phyloP scores from a whole-genome alignment of 179 eudicot genomes.

The Beta macrorhiza region DNA sequence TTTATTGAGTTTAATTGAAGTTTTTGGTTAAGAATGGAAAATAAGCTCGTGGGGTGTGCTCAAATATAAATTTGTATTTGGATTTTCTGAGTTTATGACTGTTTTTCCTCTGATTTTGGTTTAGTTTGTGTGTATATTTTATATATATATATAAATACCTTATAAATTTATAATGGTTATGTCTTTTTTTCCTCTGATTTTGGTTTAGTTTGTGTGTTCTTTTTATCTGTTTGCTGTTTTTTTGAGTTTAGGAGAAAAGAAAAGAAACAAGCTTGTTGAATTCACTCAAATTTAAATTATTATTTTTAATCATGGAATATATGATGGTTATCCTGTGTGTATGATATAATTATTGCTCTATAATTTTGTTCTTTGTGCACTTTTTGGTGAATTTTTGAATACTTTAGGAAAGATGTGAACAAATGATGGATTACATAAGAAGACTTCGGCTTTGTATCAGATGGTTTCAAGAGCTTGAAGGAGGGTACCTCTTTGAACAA shows the following conservation, averaged over 20 bases:
- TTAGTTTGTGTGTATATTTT: background rate
- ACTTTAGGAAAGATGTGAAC: slow-evolving; percentile 83
- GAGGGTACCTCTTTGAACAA: slow-evolving; percentile 60
- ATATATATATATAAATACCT: too few species aligned
- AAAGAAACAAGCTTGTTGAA: background rate
- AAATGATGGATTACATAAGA: slow-evolving; percentile 75
- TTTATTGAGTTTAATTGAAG: background rate
- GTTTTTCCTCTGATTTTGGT: background rate
- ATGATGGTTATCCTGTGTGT: background rate
- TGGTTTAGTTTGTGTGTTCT: too few species aligned
- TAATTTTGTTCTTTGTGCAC: background rate
- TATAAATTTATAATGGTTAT: background rate
- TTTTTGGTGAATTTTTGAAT: slow-evolving; percentile 19
- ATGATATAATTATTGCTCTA: background rate
- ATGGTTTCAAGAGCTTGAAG: slow-evolving; percentile 94
- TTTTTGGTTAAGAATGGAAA: background rate
- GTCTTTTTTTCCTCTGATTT: background rate
- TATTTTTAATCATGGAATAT: background rate
- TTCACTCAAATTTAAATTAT: background rate
- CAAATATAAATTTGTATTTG: background rate
- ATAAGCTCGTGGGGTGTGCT: background rate
- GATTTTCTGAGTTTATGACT: background rate
- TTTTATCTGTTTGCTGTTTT: background rate
- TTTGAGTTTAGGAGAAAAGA: background rate
- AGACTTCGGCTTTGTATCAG: slow-evolving; percentile 82